phyloP scores from a whole-genome alignment of 2,329 filamentous ascomycete genomes.

The Fusarium floridanum region DNA sequence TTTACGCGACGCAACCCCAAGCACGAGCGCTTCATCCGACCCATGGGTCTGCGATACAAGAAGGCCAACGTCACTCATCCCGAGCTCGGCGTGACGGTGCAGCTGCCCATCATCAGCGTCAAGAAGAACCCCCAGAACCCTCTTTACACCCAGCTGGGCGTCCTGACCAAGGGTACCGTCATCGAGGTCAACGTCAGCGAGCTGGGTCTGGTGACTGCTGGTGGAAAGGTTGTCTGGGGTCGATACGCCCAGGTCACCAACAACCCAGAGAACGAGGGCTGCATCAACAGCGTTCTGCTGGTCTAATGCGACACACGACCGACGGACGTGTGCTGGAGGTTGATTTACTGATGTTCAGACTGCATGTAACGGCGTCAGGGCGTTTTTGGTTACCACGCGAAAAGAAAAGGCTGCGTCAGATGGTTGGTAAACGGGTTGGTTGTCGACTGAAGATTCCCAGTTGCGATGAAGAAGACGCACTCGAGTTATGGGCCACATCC shows the following conservation, averaged over 20 bases:
- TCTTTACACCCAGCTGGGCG: conserved; percentile 92
- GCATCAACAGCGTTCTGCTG: conserved; percentile 47
- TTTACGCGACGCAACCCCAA: conserved; percentile 92
- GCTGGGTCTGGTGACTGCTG: conserved; percentile 88
- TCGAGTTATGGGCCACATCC: conserved; percentile 39
- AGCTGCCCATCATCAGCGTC: conserved; percentile 80
- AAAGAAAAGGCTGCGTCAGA: conserved; percentile 37
- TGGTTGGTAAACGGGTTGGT: conserved; percentile 42
- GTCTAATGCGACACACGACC: conserved; percentile 34
- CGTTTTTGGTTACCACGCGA: conserved; percentile 42
- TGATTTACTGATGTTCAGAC: conserved; percentile 38
- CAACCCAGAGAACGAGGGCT: conserved; percentile 61
- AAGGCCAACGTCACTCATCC: conserved; percentile 74
- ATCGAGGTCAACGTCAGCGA: conserved; percentile 96
- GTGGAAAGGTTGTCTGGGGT: conserved; percentile 95
- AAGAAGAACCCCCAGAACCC: conserved; percentile 83
- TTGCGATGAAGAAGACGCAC: conserved; percentile 47
- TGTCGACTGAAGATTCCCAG: conserved; percentile 47
- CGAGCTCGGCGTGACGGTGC: conserved; percentile 87
- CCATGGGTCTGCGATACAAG: conserved; percentile 65
- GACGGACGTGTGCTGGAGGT: conserved; percentile 23
- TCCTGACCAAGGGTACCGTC: conserved; percentile 83
- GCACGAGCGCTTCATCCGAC: conserved; percentile 69
- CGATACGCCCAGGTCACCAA: conserved; percentile 73
- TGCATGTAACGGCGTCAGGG: conserved; percentile 48